Percentiles rank a stretch among this genome's conserved stretches.
phyloP scores from a whole-genome alignment of 1,284 basidiomycete genomes.

The Sanghuangporus weigelae region DNA sequence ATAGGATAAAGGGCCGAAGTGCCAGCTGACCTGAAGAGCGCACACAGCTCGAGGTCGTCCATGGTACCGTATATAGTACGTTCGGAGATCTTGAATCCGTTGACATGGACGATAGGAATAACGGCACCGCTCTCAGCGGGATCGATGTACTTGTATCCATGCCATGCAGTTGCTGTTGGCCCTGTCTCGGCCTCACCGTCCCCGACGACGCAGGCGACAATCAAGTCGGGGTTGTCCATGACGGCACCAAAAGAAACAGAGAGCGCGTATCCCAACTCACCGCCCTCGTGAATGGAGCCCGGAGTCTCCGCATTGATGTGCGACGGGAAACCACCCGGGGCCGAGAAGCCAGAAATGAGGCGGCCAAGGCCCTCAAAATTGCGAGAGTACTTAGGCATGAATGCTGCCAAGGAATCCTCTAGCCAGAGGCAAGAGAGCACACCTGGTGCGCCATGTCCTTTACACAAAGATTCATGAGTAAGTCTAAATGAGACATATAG shows the following conservation, averaged over 20 bases:
- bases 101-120: constrained; percentile 81
- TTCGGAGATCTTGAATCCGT: constrained; percentile 85
- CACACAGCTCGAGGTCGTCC: constrained; percentile 76
- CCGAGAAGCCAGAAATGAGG: constrained; percentile 61
- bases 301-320: constrained; percentile 79
- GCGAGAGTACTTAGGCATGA: constrained; percentile 69
- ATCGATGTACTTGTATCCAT: constrained; percentile 84
- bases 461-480: not conserved
- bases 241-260: constrained; percentile 79
- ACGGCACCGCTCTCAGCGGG: constrained; percentile 89
- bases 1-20: not conserved
- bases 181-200: constrained; percentile 89
- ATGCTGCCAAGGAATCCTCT: constrained; percentile 70
- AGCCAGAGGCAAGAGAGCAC: constrained; percentile 79
- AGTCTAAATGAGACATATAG: not conserved
- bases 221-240: constrained; percentile 85
- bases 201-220: constrained; percentile 76
- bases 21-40: constrained; percentile 53
- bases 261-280: constrained; percentile 86
- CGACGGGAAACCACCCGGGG: constrained; percentile 57
- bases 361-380: constrained; percentile 59
- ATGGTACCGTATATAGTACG: constrained; percentile 87
- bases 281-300: constrained; percentile 86
- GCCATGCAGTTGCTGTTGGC: constrained; percentile 81
- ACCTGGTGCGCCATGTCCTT: constrained; percentile 78